A percentile compares a stretch with the other conserved stretches of the same genome.
Evolutionary conservation across 2,329 filamentous ascomycete genomes (phyloP).

Genomic region (Parastagonospora nodorum): DNA sequence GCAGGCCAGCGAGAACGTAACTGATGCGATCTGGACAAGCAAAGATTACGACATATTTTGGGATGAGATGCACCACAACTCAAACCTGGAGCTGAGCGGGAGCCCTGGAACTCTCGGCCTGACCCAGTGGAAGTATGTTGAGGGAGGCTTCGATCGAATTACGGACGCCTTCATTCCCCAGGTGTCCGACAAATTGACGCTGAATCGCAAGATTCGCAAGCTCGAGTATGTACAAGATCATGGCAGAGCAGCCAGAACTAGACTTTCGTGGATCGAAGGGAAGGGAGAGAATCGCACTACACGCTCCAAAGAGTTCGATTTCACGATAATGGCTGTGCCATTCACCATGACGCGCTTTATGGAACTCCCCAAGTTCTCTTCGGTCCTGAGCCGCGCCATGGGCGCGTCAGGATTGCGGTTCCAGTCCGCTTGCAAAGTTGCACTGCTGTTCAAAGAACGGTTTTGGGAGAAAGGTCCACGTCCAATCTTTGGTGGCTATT

Average conservation of each 20-base stretch:
- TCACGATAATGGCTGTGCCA: constrained; percentile 1
- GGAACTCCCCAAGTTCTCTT: constrained; percentile 1
- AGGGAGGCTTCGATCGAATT: not conserved
- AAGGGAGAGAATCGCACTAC: not conserved
- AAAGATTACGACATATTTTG: constrained; percentile 6
- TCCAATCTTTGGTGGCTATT: not conserved
- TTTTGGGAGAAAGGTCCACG: not conserved
- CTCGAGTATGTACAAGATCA: not conserved
- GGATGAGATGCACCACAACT: constrained; percentile 4
- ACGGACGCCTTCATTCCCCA: not conserved
- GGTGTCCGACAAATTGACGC: not conserved
- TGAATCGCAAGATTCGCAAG: not conserved
- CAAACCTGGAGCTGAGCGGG: constrained; percentile 2
- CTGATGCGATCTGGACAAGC: constrained; percentile 1
- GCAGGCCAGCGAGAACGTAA: not conserved
- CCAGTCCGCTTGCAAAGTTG: not conserved
- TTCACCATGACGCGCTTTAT: constrained; percentile 8
- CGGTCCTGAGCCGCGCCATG: constrained; percentile 1
- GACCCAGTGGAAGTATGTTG: not conserved
- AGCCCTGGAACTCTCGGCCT: not conserved
- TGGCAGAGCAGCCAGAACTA: not conserved
- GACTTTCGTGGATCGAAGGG: not conserved
- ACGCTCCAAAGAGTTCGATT: constrained; percentile 2
- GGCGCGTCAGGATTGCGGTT: constrained; percentile 2
- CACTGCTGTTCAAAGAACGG: not conserved